phyloP scores from a whole-genome alignment of 805 yeast species.

The Candida easanensis region DNA sequence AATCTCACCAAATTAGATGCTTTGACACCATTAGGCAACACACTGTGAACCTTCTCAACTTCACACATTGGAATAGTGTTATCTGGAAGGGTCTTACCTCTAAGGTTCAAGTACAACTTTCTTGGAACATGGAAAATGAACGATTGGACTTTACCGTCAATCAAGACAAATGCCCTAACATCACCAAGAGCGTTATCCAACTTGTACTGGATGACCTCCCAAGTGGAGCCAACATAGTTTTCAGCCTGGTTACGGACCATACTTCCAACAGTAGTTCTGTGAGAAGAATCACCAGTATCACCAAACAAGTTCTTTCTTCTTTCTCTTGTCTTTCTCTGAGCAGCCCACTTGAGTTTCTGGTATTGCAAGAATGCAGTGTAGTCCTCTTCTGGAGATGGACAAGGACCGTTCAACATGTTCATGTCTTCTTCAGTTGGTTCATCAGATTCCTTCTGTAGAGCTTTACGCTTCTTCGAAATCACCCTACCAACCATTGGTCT shows the following conservation, averaged over 20 bases:
- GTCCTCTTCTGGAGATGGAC: slow-evolving; percentile 68
- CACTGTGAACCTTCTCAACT: slow-evolving; percentile 55
- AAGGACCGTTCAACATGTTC: slow-evolving; percentile 45
- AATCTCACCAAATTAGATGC: slow-evolving; percentile 51
- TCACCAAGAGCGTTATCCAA: slow-evolving; percentile 65
- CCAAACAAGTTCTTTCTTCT: slow-evolving; percentile 84
- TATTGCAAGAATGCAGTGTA: slow-evolving; percentile 66
- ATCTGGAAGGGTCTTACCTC: slow-evolving; percentile 35
- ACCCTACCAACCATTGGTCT: slow-evolving; percentile 36
- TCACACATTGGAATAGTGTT: slow-evolving; percentile 46
- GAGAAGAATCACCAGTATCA: slow-evolving; percentile 45
- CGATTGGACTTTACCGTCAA: slow-evolving; percentile 71
- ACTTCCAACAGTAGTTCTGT: slow-evolving; percentile 60
- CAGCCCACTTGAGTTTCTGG: slow-evolving; percentile 85
- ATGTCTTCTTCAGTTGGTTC: slow-evolving; percentile 48
- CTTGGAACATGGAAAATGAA: slow-evolving; percentile 74
- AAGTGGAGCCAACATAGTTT: slow-evolving; percentile 66
- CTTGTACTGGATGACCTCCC: slow-evolving; percentile 83
- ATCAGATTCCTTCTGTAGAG: slow-evolving; percentile 30
- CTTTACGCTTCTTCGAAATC: slow-evolving; percentile 31
- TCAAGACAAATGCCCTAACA: slow-evolving; percentile 65
- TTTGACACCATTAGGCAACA: slow-evolving; percentile 66
- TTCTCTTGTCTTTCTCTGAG: slow-evolving; percentile 67
- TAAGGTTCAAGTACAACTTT: slow-evolving; percentile 50
- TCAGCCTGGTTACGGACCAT: slow-evolving; percentile 79